Evolutionary conservation across 2,329 filamentous ascomycete genomes (phyloP).

Genomic region (Apiospora arundinis): DNA sequence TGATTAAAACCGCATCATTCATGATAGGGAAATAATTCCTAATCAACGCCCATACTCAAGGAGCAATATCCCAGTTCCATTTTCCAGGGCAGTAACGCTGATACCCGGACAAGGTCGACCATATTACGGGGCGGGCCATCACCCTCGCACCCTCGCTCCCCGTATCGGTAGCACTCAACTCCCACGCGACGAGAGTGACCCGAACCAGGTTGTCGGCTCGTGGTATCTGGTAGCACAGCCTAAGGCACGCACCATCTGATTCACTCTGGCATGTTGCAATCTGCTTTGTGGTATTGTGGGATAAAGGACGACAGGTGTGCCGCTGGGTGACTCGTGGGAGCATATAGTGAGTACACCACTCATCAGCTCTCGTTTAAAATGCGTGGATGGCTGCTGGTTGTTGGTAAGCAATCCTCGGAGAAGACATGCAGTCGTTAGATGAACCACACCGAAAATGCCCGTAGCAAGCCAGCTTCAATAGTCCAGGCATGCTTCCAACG

Average conservation of each 20-base stretch:
- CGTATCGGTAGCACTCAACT: neutral
- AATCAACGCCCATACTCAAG: neutral
- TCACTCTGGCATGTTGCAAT: neutral
- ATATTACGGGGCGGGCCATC: neutral
- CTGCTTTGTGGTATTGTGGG: neutral
- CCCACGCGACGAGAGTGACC: conserved; percentile 6
- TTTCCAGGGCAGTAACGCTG: neutral
- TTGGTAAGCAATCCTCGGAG: neutral
- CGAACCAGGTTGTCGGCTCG: neutral
- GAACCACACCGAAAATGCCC: neutral
- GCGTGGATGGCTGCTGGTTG: neutral
- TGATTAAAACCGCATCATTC: neutral
- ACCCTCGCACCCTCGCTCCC: neutral
- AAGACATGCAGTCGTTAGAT: neutral
- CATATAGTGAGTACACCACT: neutral
- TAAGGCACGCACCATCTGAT: neutral
- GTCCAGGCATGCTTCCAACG: neutral
- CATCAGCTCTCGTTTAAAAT: neutral
- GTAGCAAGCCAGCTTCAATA: neutral
- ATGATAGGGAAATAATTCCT: neutral
- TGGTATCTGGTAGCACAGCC: neutral
- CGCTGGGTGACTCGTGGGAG: neutral
- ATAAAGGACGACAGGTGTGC: neutral
- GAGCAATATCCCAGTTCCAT: neutral
- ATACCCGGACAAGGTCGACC: neutral